Evolutionary conservation across 805 yeast genomes (phyloP).

Genomic region (Candida vaughaniae): DNA sequence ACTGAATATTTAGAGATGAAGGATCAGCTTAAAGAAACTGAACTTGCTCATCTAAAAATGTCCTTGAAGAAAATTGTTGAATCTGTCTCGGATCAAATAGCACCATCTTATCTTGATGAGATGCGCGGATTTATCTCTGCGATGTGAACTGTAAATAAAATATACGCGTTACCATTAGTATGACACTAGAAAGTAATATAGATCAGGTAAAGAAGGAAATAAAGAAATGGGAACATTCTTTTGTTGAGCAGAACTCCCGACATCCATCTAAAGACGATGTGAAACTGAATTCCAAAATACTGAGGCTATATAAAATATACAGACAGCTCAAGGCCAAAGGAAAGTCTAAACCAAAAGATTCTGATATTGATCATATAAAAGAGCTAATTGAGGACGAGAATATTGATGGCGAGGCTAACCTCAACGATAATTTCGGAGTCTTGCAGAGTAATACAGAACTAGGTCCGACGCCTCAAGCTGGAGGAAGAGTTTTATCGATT

Average conservation of each 20-base stretch:
- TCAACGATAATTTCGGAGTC: slow-evolving; percentile 1
- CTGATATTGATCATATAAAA: slow-evolving; percentile 1
- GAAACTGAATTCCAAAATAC: slow-evolving; percentile 26
- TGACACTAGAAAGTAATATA: slow-evolving; percentile 12
- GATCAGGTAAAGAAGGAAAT: slow-evolving; percentile 26
- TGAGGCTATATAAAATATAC: slow-evolving; percentile 33
- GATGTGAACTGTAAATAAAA: slow-evolving; percentile 9
- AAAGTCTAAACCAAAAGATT: neutral
- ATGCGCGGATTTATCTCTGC: slow-evolving; percentile 9
- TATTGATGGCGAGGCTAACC: neutral
- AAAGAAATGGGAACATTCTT: slow-evolving; percentile 41
- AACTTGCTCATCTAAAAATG: slow-evolving; percentile 5
- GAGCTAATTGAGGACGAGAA: neutral
- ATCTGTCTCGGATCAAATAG: neutral
- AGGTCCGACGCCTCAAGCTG: slow-evolving; percentile 87
- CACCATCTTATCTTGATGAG: slow-evolving; percentile 5
- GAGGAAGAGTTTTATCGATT: slow-evolving; percentile 72
- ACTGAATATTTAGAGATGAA: slow-evolving; percentile 1
- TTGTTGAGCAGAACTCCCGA: slow-evolving; percentile 25
- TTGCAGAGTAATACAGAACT: slow-evolving; percentile 36
- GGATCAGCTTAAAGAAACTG: slow-evolving; percentile 3
- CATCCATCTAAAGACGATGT: slow-evolving; percentile 36
- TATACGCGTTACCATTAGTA: slow-evolving; percentile 4
- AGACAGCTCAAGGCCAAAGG: slow-evolving; percentile 15
- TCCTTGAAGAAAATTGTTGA: slow-evolving; percentile 4